Base-by-base conservation (phyloP, 257 asterid species). In the Solanum sitiens region DNA sequence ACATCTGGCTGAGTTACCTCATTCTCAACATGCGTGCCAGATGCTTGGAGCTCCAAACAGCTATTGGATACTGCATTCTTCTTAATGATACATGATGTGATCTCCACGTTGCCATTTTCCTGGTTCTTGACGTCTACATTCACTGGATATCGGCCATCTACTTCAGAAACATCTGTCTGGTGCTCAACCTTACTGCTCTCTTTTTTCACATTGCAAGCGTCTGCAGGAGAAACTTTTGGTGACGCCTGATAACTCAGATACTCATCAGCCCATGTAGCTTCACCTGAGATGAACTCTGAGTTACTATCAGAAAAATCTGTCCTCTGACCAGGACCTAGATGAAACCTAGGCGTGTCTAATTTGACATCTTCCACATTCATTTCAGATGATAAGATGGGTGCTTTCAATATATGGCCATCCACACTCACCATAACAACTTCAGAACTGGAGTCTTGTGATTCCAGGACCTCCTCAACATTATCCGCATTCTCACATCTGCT, bases 351-450 rank as follows among this genome's bases (percentile, higher is more conserved):
- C 7, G 94, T 94, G 87, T 76, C 91, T 79, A 94, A 89, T 84
- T 95, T 91, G 91, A 94, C 92, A 76, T 93, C 90, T 67, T 93
- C 98, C 56, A 89, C 86, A 39, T 90, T 88, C 76, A 92, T 91
- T 85, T 90, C 98, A 6, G 92, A 90, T 39, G 95, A 94, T 18
- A 95, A 94, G 90, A 96, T 93, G 86, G 98, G 99, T 44, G 99
- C 99, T 37, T 92, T 97, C 63, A 95, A 89, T 89, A 96, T 88
- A 76, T 94, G 98, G 77, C 99, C 99, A 85, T 97, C 99, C 67
- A 95, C 97, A 83, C 98, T 95, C 76, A 96, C 98, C 90, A 97
- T 90, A 89, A 97, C 96, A 53, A 97, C 98, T 90, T 96, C 99
- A 27, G 99, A 95, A 88, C 76, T 92, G 21, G 91, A 89, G 87